Evolutionary conservation across 768 basidiomycete species (phyloP).

Genomic region (Epithele typhae): DNA sequence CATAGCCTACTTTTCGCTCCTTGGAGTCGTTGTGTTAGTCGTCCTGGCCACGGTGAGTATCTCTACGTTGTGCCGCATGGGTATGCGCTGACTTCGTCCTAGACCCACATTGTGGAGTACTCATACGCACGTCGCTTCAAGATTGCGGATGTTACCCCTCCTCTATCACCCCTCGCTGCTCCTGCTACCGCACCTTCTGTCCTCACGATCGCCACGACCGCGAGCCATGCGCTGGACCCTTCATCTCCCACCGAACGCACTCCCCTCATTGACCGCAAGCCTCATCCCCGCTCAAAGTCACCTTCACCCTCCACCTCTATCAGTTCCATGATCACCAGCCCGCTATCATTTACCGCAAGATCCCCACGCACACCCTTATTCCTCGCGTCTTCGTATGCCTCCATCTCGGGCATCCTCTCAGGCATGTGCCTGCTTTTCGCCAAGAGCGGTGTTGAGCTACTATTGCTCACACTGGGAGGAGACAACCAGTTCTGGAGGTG

Average conservation of each 20-base stretch:
- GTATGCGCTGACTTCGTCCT: not conserved
- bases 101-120: constrained; percentile 77
- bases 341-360: constrained; percentile 17
- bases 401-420: constrained; percentile 81
- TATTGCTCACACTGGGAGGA: constrained; percentile 71
- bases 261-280: constrained; percentile 45
- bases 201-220: constrained; percentile 30
- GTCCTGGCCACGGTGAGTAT: constrained; percentile 60
- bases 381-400: constrained; percentile 81
- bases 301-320: constrained; percentile 16
- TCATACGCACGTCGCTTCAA: constrained; percentile 41
- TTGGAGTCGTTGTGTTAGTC: constrained; percentile 54
- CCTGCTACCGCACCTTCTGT: constrained; percentile 32
- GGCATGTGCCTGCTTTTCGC: constrained; percentile 93
- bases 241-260: constrained; percentile 43
- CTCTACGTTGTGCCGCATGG: not conserved
- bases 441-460: constrained; percentile 88
- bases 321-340: constrained; percentile 20
- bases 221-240: constrained; percentile 22
- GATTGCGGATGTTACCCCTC: constrained; percentile 27
- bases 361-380: constrained; percentile 49
- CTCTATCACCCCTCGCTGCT: constrained; percentile 33
- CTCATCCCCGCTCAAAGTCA: constrained; percentile 28
- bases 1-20: constrained; percentile 73
- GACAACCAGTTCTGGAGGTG: constrained; percentile 81